Base-by-base conservation (phyloP, 495 filamentous ascomycete genomes). In the Tetracladium marchalianum region DNA sequence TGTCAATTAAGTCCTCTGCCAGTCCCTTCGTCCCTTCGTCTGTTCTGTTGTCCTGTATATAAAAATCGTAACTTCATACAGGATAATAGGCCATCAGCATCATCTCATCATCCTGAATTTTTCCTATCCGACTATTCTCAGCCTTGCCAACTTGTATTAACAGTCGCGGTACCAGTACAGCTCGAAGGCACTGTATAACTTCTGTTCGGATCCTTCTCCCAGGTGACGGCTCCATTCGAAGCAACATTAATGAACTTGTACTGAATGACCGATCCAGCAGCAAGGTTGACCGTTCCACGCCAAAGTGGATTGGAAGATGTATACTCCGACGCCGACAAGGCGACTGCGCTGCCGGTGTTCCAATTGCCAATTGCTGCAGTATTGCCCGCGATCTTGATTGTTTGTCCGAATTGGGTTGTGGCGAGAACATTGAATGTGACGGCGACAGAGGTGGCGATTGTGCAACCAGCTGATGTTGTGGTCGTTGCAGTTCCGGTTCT, bases 191-290 rank as follows among this genome's bases (percentile, higher is more conserved):
- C 75, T 0, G 71, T 76, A 50, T 71, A 80, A 5, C 57, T 62
- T 36, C 71, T 71, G 54, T 89, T 84, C 0, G 78, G 72, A 56
- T 81, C 77, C 27, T 69, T 65, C 61, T 85, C 81, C 82, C 81
- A 85, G 15, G 51, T 62, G 1, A 83, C 65, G 1, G 59, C 57
- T 4, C 78, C 75, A 56, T 77, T 69, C 2, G 62, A 57, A 39
- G 68, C 63, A 31, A 80, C 65, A 7, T 72, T 71, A 47, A 87
- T 76, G 53, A 76, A 89, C 64, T 87, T 87, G 56, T 86, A 87
- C 59, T 80, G 50, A 24, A 87, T 67, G 6, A 50, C 55, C 36
- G 64, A 62, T 1, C 81, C 79, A 0, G 61, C 55, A 0, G 51
- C 33, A 16, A 64, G 51, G 31, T 48, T 50, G 11, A 66, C 41